Percentiles rank a stretch among this genome's conserved stretches.
phyloP scores from a whole-genome alignment of 2,329 filamentous ascomycete genomes.

The Fusarium sp. region DNA sequence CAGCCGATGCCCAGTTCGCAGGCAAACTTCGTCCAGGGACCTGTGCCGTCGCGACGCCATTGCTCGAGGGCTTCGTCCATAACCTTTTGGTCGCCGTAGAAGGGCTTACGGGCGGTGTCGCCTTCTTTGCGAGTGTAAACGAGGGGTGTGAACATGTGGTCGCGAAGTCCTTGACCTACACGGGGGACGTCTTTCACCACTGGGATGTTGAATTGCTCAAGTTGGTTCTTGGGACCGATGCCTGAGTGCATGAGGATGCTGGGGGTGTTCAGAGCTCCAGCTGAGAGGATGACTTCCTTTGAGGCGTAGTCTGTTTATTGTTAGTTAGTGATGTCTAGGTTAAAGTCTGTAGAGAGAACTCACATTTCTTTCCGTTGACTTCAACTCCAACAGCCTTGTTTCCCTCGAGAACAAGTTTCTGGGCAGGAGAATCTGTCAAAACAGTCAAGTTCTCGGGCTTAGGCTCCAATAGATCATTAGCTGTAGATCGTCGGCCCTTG shows the following conservation, averaged over 20 bases:
- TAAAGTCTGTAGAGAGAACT: not conserved
- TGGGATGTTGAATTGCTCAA: conserved; percentile 27
- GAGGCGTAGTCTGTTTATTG: conserved; percentile 47
- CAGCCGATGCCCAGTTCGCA: conserved; percentile 57
- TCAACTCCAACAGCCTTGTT: conserved; percentile 38
- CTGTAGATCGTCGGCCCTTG: conserved; percentile 62
- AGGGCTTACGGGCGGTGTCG: conserved; percentile 58
- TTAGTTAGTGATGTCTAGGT: not conserved
- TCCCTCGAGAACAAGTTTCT: conserved; percentile 33
- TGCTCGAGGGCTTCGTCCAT: conserved; percentile 61
- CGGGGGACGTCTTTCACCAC: conserved; percentile 50
- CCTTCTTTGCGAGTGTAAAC: conserved; percentile 56
- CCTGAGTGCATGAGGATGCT: conserved; percentile 56
- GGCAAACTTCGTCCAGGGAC: conserved; percentile 55
- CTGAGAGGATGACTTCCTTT: conserved; percentile 60
- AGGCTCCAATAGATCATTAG: conserved; percentile 61
- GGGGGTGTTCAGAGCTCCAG: conserved; percentile 57
- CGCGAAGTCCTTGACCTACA: conserved; percentile 57
- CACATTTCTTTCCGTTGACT: conserved; percentile 34
- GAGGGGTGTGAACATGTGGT: conserved; percentile 56
- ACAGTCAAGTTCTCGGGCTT: conserved; percentile 58
- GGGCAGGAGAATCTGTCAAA: conserved; percentile 35
- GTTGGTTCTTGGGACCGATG: conserved; percentile 33
- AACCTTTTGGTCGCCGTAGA: conserved; percentile 57
- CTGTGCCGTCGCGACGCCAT: conserved; percentile 59